Evolutionary conservation across 225 moss, liverwort and hornwort genomes (phyloP).

Genomic region (Marchantia paleacea): DNA sequence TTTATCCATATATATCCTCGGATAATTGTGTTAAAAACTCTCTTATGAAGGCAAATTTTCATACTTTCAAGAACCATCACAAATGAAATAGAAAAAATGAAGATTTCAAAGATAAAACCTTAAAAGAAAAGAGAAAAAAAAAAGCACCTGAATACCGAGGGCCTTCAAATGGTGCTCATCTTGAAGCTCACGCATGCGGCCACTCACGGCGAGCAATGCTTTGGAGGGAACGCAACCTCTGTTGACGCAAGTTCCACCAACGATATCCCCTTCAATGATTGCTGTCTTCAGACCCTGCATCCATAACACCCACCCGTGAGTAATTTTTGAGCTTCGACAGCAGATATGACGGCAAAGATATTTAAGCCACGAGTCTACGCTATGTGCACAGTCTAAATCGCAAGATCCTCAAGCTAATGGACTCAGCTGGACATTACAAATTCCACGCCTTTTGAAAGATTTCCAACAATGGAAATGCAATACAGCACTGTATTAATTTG

Average conservation of each 20-base stretch:
- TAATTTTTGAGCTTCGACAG: not conserved
- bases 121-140: too few relatives aligned
- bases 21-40: too few relatives aligned
- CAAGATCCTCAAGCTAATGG: not conserved
- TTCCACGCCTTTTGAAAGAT: not conserved
- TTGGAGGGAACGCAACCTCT: slow-evolving; percentile 98
- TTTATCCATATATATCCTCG: not conserved
- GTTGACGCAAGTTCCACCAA: slow-evolving; percentile 97
- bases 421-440: not conserved
- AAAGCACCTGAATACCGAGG: slow-evolving; percentile 78
- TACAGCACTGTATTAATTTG: not conserved
- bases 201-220: slow-evolving; percentile 91
- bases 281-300: slow-evolving; percentile 88
- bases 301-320: not conserved
- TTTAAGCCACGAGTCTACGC: not conserved
- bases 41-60: not conserved
- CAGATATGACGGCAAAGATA: too few relatives aligned
- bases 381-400: not conserved
- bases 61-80: too few relatives aligned
- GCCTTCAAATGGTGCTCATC: slow-evolving; percentile 92
- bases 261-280: slow-evolving; percentile 90
- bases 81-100: too few relatives aligned
- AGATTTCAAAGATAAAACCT: too few relatives aligned
- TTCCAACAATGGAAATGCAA: not conserved
- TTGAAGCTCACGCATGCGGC: slow-evolving; percentile 93